Conservation (phyloP, 2,329 filamentous ascomycete genomes). For the Botrytis porri region DNA sequence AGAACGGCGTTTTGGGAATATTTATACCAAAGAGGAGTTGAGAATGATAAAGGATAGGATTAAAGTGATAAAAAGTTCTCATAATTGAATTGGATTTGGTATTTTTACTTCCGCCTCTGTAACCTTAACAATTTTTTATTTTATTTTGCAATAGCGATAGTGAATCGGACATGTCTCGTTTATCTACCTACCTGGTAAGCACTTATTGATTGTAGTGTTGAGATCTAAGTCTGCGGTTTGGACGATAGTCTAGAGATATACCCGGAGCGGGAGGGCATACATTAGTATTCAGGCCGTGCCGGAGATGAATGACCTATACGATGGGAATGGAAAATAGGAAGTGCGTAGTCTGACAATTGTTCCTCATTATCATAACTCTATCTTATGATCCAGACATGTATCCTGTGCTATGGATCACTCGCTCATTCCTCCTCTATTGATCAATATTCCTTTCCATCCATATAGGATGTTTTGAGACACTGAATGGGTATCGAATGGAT, state of each 20-base stretch:
- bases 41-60: background rate
- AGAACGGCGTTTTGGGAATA: background rate
- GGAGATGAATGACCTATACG: background rate
- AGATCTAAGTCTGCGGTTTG: background rate
- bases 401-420: background rate
- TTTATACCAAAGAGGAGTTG: slow-evolving; percentile 15
- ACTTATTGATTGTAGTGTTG: background rate
- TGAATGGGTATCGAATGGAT: background rate
- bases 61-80: background rate
- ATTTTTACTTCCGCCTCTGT: background rate
- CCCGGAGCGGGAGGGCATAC: accelerated
- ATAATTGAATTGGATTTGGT: background rate
- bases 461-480: background rate
- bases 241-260: background rate
- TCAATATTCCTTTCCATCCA: background rate
- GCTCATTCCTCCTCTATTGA: too few relatives aligned
- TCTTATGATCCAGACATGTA: background rate
- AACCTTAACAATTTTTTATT: background rate
- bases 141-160: too few relatives aligned
- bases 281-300: too few relatives aligned
- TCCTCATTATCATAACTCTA: background rate
- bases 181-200: background rate
- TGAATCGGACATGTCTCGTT: background rate
- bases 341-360: background rate
- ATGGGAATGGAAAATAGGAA: background rate